phyloP scores from a whole-genome alignment of 2,329 filamentous ascomycete species.

The Neurospora crassa region DNA sequence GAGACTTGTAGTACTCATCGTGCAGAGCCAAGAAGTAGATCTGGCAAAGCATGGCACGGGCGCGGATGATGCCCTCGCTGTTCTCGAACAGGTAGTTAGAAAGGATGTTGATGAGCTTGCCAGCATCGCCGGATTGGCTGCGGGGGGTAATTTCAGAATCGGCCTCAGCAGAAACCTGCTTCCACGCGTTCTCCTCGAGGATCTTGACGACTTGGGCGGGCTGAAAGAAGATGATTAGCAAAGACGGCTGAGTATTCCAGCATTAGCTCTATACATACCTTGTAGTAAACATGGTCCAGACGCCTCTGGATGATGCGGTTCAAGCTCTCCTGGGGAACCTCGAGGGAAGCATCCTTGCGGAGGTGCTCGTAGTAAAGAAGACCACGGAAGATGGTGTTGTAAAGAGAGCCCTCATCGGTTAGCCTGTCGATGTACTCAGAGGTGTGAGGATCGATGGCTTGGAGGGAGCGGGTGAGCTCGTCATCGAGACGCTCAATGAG shows the following conservation, averaged over 20 bases:
- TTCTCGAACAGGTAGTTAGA: constrained; percentile 92
- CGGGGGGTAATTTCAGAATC: constrained; percentile 78
- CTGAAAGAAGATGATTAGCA: constrained; percentile 29
- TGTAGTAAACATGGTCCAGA: constrained; percentile 98
- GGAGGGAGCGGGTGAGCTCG: constrained; percentile 92
- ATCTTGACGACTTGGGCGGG: constrained; percentile 87
- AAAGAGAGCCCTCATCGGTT: constrained; percentile 80
- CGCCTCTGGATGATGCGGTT: constrained; percentile 92
- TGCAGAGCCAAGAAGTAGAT: constrained; percentile 98
- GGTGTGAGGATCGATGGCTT: constrained; percentile 95
- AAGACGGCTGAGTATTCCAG: constrained; percentile 2
- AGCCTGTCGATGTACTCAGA: constrained; percentile 96
- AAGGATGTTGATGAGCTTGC: constrained; percentile 70
- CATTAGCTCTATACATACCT: constrained; percentile 41
- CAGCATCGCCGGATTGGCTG: constrained; percentile 55
- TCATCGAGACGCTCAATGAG: constrained; percentile 93
- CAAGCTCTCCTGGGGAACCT: constrained; percentile 73
- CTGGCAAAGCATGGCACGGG: constrained; percentile 94
- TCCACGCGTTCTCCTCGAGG: constrained; percentile 91
- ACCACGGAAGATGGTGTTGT: constrained; percentile 84
- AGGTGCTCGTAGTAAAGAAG: constrained; percentile 82
- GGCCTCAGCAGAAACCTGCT: constrained; percentile 57
- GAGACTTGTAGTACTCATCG: constrained; percentile 94
- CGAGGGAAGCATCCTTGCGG: constrained; percentile 58
- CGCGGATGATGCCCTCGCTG: constrained; percentile 92